phyloP scores from a whole-genome alignment of 192 early-diverging fungal species.

The Linnemannia elongata region DNA sequence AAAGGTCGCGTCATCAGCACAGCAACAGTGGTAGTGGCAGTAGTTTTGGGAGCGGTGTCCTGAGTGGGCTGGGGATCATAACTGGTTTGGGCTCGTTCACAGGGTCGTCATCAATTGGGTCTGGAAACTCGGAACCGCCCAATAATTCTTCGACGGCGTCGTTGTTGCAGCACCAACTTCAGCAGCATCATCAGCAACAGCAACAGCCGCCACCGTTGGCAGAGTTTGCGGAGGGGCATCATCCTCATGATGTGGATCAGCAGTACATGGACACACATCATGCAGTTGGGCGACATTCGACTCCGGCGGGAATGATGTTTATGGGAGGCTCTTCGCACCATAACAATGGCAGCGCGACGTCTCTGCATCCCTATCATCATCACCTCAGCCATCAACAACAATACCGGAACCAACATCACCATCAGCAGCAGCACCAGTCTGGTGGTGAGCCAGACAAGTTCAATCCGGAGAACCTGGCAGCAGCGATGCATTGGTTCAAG shows the following conservation, averaged over 20 bases:
- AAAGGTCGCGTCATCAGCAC: slow-evolving; percentile 33
- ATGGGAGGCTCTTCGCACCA: slow-evolving; percentile 3
- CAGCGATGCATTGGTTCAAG: slow-evolving; percentile 59
- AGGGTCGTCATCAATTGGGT: slow-evolving; percentile 37
- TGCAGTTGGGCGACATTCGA: slow-evolving; percentile 5
- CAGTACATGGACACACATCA: slow-evolving; percentile 18
- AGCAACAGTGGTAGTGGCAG: slow-evolving; percentile 41
- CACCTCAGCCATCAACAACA: slow-evolving; percentile 17
- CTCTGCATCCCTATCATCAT: not conserved
- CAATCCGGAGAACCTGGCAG: slow-evolving; percentile 56
- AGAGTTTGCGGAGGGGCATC: slow-evolving; percentile 49
- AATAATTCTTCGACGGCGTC: slow-evolving; percentile 35
- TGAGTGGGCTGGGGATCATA: slow-evolving; percentile 42
- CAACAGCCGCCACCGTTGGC: not conserved
- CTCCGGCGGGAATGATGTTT: slow-evolving; percentile 8
- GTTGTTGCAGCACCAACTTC: slow-evolving; percentile 20
- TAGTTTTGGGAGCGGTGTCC: slow-evolving; percentile 38
- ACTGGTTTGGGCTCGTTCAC: slow-evolving; percentile 45
- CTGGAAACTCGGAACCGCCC: slow-evolving; percentile 18
- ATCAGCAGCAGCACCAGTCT: slow-evolving; percentile 10
- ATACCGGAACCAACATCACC: slow-evolving; percentile 12
- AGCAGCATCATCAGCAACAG: slow-evolving; percentile 19
- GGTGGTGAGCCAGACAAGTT: slow-evolving; percentile 47
- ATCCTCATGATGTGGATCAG: slow-evolving; percentile 27
- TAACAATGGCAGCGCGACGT: not conserved